phyloP scores from a whole-genome alignment of 2,329 filamentous ascomycete genomes.

The Gyromitra esculenta region DNA sequence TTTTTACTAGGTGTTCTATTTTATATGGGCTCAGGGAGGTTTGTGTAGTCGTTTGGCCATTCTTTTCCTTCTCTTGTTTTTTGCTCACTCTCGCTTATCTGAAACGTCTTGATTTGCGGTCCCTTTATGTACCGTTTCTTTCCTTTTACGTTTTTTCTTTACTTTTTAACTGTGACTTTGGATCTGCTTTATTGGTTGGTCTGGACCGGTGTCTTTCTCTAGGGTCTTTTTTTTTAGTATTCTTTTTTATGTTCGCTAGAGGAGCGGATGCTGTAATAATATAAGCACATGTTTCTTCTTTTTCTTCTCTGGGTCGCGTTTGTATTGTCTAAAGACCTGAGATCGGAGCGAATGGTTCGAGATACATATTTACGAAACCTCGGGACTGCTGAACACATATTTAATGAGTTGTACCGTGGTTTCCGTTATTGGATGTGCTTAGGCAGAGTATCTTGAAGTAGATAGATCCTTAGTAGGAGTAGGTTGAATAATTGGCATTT shows the following conservation, averaged over 20 bases:
- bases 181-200: background rate
- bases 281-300: slow-evolving; percentile 22
- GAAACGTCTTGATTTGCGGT: background rate
- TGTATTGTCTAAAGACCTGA: background rate
- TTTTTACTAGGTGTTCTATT: slow-evolving; percentile 9
- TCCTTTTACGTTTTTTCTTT: background rate
- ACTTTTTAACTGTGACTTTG: background rate
- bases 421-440: too few relatives aligned
- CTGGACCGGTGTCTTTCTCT: slow-evolving; percentile 34
- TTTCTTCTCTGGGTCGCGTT: background rate
- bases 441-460: too few relatives aligned
- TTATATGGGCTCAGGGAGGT: slow-evolving; percentile 3
- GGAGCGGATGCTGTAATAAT: slow-evolving; percentile 30
- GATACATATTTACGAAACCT: too few relatives aligned
- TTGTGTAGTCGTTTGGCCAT: slow-evolving; percentile 12
- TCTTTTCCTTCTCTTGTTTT: slow-evolving; percentile 6
- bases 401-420: too few relatives aligned
- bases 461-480: too few relatives aligned
- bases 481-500: too few relatives aligned
- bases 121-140: slow-evolving; percentile 20
- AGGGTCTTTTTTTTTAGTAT: slow-evolving; percentile 16
- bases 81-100: background rate
- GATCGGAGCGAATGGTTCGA: too few relatives aligned
- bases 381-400: too few relatives aligned
- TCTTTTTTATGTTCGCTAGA: background rate